Conservation (phyloP, 257 asterid genomes). For the Ligustrum vulgare region DNA sequence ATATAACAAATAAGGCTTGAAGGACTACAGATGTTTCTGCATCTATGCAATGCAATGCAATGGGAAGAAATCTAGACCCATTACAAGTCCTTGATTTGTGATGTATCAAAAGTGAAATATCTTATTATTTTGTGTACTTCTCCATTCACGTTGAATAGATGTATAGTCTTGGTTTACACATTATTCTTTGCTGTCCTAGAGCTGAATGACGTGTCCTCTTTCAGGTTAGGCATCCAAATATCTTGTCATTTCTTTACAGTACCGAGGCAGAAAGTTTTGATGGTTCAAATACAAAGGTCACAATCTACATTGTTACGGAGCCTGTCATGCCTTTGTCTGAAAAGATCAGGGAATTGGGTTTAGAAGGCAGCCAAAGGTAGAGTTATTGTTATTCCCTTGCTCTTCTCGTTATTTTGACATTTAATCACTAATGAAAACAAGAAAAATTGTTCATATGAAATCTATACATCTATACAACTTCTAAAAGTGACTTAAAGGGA, state of each 20-base stretch:
- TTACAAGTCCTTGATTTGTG: conserved; percentile 15
- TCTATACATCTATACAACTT: no score
- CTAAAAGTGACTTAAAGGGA: no score
- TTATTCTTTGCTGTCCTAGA: conserved; percentile 14
- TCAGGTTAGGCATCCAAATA: conserved; percentile 99
- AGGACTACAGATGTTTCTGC: background rate
- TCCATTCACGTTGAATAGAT: conserved; percentile 5
- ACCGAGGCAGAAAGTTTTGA: conserved; percentile 86
- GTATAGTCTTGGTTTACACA: conserved; percentile 17
- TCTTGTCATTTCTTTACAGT: conserved; percentile 90
- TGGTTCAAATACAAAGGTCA: conserved; percentile 76
- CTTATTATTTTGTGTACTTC: conserved; percentile 4
- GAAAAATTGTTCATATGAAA: background rate
- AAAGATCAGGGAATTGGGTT: conserved; percentile 90
- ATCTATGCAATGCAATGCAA: background rate
- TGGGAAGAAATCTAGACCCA: conserved; percentile 8
- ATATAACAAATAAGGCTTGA: background rate
- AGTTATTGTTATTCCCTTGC: conserved; percentile 21
- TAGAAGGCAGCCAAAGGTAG: conserved; percentile 88
- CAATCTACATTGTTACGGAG: conserved; percentile 92
- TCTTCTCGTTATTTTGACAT: conserved; percentile 17
- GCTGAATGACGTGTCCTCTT: conserved; percentile 33
- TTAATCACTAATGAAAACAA: background rate
- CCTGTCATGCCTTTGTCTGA: conserved; percentile 96
- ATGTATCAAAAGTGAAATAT: conserved; percentile 15